A percentile compares a stretch with the other conserved stretches of the same genome.
These are phyloP conservation scores for Epicoccum sorghinum DNA, from an alignment of 2,329 filamentous ascomycete genomes.

Conservation along the genomic window DNA sequence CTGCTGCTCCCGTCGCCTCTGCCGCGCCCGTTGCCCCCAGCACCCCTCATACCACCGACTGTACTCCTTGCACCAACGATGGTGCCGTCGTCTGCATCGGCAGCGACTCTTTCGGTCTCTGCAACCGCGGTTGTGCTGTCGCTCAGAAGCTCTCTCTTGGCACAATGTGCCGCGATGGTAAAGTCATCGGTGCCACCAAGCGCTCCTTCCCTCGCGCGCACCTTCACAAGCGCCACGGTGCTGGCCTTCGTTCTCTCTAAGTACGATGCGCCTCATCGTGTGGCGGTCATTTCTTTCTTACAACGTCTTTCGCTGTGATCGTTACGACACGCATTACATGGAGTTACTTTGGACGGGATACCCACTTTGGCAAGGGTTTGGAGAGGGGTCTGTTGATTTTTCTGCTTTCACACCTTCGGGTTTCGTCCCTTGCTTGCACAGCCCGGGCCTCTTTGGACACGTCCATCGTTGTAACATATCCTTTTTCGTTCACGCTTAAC, in stretches of 20 bases:
- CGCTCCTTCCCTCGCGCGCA: conserved; percentile 36
- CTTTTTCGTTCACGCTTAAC: conserved; percentile 16
- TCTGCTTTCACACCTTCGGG: conserved; percentile 23
- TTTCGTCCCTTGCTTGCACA: conserved; percentile 3
- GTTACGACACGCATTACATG: conserved; percentile 27
- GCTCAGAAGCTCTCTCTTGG: conserved; percentile 50
- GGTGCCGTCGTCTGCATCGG: conserved; percentile 54
- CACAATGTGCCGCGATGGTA: conserved; percentile 49
- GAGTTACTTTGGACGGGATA: conserved; percentile 29
- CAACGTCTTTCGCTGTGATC: conserved; percentile 12
- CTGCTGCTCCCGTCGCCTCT: conserved; percentile 19
- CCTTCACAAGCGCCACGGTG: conserved; percentile 38
- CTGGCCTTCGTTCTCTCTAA: conserved; percentile 29
- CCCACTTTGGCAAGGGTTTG: conserved; percentile 16
- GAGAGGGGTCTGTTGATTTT: conserved; percentile 21
- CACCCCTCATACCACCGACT: conserved; percentile 20
- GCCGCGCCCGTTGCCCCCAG: conserved; percentile 16
- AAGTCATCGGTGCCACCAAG: conserved; percentile 25
- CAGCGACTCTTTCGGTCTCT: conserved; percentile 51
- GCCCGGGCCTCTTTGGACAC: conserved; percentile 12
- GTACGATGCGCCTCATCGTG: conserved; percentile 5
- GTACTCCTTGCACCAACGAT: conserved; percentile 48
- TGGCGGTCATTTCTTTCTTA: conserved; percentile 6
- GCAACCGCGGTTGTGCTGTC: conserved; percentile 52
- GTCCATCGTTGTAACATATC: conserved; percentile 14